Percentiles rank a stretch among this genome's conserved stretches.
Conservation (phyloP, 179 eudicot genomes). For the Amaranthus tricolor region DNA sequence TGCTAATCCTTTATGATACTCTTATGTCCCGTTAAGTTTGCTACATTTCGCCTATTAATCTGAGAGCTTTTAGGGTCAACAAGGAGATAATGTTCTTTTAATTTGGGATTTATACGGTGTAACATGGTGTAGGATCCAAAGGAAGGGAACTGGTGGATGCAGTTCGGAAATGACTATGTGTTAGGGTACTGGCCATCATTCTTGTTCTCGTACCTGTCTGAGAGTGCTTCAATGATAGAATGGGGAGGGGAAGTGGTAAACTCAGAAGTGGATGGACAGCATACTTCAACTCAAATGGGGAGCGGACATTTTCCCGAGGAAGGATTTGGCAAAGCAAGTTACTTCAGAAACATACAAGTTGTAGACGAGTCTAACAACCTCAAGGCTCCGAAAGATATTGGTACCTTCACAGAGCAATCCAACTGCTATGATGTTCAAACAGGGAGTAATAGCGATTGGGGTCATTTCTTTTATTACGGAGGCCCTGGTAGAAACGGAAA, state of each 20-base stretch:
- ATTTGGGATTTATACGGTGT: background rate
- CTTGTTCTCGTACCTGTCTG: conserved; percentile 82
- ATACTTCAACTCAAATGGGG: conserved; percentile 90
- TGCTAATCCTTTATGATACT: background rate
- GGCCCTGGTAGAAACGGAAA: conserved; percentile 85
- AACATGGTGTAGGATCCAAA: conserved; percentile 64
- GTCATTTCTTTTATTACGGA: conserved; percentile 81
- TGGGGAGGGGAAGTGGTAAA: conserved; percentile 97
- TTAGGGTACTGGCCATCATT: conserved; percentile 91
- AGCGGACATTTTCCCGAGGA: conserved; percentile 91
- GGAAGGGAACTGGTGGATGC: conserved; percentile 99
- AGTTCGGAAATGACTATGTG: conserved; percentile 77
- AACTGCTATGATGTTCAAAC: conserved; percentile 87
- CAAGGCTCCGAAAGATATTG: conserved; percentile 75
- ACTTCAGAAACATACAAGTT: conserved; percentile 82
- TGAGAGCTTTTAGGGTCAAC: too few species aligned
- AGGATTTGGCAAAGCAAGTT: conserved; percentile 88
- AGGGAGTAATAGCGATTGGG: conserved; percentile 84
- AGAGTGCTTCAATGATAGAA: conserved; percentile 93
- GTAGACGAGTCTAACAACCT: conserved; percentile 88
- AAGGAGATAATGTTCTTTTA: too few species aligned
- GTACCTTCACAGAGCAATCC: conserved; percentile 87
- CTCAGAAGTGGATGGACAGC: conserved; percentile 70
- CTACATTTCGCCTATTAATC: too few species aligned
- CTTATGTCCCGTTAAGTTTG: background rate